A percentile compares a stretch with the other conserved stretches of the same genome.
Conservation (phyloP, 2,329 filamentous ascomycete genomes). For the Dothideomycetes sp. region DNA sequence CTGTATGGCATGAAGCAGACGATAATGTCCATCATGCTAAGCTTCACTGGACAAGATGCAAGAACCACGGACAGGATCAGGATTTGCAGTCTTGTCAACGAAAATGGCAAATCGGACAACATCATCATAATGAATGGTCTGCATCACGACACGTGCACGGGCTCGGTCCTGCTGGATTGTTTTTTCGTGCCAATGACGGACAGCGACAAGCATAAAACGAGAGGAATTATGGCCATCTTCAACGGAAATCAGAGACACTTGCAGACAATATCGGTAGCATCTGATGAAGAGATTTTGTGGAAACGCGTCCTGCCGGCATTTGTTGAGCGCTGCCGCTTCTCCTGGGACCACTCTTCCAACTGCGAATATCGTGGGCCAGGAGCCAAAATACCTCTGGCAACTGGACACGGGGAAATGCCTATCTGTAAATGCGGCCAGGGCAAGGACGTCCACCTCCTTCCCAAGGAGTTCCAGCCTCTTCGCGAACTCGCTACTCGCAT, state of each 20-base stretch:
- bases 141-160: slow-evolving; percentile 23
- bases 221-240: not conserved
- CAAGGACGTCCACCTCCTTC: slow-evolving; percentile 5
- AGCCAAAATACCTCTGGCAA: slow-evolving; percentile 16
- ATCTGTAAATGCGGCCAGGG: slow-evolving; percentile 25
- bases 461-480: not conserved
- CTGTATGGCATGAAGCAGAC: slow-evolving; percentile 5
- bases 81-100: not conserved
- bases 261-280: not conserved
- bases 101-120: slow-evolving; percentile 6
- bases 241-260: not conserved
- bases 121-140: slow-evolving; percentile 17
- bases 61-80: not conserved
- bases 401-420: slow-evolving; percentile 4
- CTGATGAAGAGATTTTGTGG: slow-evolving; percentile 21
- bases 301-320: slow-evolving; percentile 21
- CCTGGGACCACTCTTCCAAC: slow-evolving; percentile 23
- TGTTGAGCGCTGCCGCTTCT: slow-evolving; percentile 25
- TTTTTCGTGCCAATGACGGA: slow-evolving; percentile 20
- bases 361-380: slow-evolving; percentile 22
- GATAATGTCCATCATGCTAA: not conserved
- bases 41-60: not conserved
- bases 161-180: slow-evolving; percentile 21
- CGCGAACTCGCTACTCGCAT: slow-evolving; percentile 4
- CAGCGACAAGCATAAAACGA: not conserved